A percentile compares a stretch with the other conserved stretches of the same genome.
Conservation (phyloP, 768 basidiomycete genomes). For the Boletus pseudo-olivaceus region DNA sequence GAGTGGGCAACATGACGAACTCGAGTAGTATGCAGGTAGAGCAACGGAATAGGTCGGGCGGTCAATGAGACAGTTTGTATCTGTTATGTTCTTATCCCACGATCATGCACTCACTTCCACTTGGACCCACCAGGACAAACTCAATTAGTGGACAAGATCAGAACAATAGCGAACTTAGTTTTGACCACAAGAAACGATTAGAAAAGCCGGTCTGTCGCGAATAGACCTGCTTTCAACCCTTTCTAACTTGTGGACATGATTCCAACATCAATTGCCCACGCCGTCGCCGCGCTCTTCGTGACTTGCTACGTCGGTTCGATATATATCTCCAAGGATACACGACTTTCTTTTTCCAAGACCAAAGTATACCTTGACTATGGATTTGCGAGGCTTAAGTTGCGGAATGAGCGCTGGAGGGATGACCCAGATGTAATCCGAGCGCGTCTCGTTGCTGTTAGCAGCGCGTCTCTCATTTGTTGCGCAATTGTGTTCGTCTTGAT, state of each 20-base stretch:
- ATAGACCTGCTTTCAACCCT: background rate
- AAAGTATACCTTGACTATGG: slow-evolving; percentile 24
- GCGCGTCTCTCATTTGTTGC: slow-evolving; percentile 61
- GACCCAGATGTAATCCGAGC: slow-evolving; percentile 84
- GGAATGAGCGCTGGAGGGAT: slow-evolving; percentile 63
- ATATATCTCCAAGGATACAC: slow-evolving; percentile 66
- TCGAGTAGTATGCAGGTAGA: background rate
- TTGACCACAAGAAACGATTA: slow-evolving; percentile 9
- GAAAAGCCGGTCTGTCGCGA: slow-evolving; percentile 12
- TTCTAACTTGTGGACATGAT: slow-evolving; percentile 18
- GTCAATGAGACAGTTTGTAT: slow-evolving; percentile 5
- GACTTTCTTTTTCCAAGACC: slow-evolving; percentile 47
- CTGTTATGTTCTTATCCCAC: slow-evolving; percentile 19
- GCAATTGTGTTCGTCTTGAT: slow-evolving; percentile 46
- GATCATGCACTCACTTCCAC: slow-evolving; percentile 5
- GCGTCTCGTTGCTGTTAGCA: slow-evolving; percentile 62
- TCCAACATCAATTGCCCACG: slow-evolving; percentile 42
- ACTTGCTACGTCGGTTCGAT: slow-evolving; percentile 77
- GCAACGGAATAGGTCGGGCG: slow-evolving; percentile 24
- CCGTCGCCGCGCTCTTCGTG: slow-evolving; percentile 57
- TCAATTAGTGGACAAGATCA: background rate
- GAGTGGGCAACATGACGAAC: slow-evolving; percentile 72
- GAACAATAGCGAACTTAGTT: slow-evolving; percentile 11
- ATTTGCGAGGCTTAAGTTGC: slow-evolving; percentile 30
- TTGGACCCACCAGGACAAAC: slow-evolving; percentile 12